Conservation (phyloP, 2,329 filamentous ascomycete genomes). For the Diplocarpon rosae region DNA sequence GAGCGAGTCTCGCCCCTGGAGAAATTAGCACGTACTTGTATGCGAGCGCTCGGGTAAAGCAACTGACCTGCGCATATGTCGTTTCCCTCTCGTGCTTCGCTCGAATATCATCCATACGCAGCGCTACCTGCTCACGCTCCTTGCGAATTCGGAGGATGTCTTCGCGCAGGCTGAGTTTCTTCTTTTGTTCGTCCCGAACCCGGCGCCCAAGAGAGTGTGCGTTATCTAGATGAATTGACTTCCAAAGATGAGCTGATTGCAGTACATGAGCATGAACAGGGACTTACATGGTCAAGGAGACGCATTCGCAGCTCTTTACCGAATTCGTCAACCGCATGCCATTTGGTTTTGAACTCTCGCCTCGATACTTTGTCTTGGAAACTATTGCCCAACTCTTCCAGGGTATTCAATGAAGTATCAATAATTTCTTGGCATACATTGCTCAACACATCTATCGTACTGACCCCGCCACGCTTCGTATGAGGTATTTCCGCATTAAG, state of each 20-base stretch:
- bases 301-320: constrained; percentile 43
- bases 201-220: constrained; percentile 46
- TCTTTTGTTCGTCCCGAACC: constrained; percentile 44
- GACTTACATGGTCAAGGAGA: constrained; percentile 47
- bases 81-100: constrained; percentile 46
- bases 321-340: constrained; percentile 46
- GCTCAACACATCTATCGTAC: constrained; percentile 49
- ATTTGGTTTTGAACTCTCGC: constrained; percentile 44
- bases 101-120: constrained; percentile 53
- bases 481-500: constrained; percentile 43
- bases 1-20: constrained; percentile 35
- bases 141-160: constrained; percentile 48
- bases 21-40: not conserved
- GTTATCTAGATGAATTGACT: constrained; percentile 49
- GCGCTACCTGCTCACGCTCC: constrained; percentile 50
- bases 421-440: constrained; percentile 52
- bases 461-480: constrained; percentile 43
- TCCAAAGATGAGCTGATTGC: constrained; percentile 16
- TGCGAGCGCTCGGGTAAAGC: not conserved
- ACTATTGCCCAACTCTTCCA: constrained; percentile 34
- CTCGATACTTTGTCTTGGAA: constrained; percentile 36
- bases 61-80: constrained; percentile 39
- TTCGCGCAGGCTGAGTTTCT: constrained; percentile 44
- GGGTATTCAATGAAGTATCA: constrained; percentile 36
- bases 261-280: constrained; percentile 5